Evolutionary conservation across 305 asterid genomes (phyloP).

Genomic region (Fraxinus greggii): DNA sequence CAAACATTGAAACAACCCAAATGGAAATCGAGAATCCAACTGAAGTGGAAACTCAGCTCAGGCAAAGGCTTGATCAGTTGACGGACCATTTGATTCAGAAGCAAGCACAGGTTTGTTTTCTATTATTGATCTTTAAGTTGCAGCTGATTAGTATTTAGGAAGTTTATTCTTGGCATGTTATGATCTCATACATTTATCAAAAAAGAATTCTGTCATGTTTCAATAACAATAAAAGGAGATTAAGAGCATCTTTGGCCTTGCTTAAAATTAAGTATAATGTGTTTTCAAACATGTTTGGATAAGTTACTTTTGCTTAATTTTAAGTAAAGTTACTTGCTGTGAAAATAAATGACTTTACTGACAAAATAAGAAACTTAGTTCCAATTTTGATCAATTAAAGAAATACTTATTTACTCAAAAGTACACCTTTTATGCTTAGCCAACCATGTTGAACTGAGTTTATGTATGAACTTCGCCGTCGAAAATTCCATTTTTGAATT

Average conservation of each 20-base stretch:
- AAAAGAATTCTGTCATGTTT: background rate
- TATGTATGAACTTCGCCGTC: background rate
- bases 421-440: background rate
- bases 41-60: constrained; percentile 84
- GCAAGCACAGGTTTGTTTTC: constrained; percentile 79
- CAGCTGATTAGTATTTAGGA: background rate
- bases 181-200: background rate
- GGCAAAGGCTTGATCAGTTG: constrained; percentile 81
- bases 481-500: background rate
- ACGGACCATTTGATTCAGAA: constrained; percentile 93
- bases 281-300: background rate
- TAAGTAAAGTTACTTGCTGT: background rate
- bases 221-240: background rate
- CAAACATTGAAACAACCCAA: constrained; percentile 61
- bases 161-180: background rate
- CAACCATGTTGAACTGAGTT: background rate
- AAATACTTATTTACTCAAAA: background rate
- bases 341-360: background rate
- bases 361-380: background rate
- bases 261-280: background rate
- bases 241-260: background rate
- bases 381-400: background rate
- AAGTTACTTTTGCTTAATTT: background rate
- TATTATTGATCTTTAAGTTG: background rate
- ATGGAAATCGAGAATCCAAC: constrained; percentile 65